Evolutionary conservation across 768 basidiomycete genomes (phyloP), one percentile per base, ranked within the genome.

Genomic region (Termitomyces sp.): DNA sequence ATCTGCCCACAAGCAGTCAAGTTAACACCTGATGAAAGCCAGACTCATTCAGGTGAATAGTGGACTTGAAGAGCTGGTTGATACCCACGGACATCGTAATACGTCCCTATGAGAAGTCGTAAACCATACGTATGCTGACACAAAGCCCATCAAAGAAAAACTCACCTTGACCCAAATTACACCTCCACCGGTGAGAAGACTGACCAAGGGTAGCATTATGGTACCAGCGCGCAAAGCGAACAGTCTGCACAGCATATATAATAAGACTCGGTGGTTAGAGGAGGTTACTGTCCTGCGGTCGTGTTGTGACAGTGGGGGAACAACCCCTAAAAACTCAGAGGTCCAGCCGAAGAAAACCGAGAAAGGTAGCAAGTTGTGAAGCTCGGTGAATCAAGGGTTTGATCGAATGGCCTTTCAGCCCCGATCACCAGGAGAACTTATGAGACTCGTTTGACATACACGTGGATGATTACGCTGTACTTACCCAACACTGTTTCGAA

Each of bases 1-100:
- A 47, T 55, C 20, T 55, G 55, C 3, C 63, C 65, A 57, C 67
- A 68, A 29, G 65, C 65, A 36, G 63, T 65, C 11, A 32, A 2
- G 29, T 20, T 58, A 29, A 48, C 46, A 15, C 14, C 62, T 60
- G 42, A 34, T 38, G 20, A 36, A 56, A 11, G 15, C 31, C 49
- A 29, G 29, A 12, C 10, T 29, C 11, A 10, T 12, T 4, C 5
- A 10, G 12, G 29, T 47, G 17, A 40, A 10, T 9, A 29, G 4
- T 17, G 17, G 17, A 12, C 8, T 34, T 20, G 8, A 10, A 8
- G 50, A 38, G 5, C 20, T 37, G 29, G n/a, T 20, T 45, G 25
- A 40, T 46, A 42, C 51, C 32, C 31, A 60, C 45, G 43, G 36
- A 54, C 59, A 9, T 60, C 25, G 38, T 54, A 54, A 29, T 37